phyloP scores from a whole-genome alignment of 2,329 filamentous ascomycete species.

The Zalaria sp. region DNA sequence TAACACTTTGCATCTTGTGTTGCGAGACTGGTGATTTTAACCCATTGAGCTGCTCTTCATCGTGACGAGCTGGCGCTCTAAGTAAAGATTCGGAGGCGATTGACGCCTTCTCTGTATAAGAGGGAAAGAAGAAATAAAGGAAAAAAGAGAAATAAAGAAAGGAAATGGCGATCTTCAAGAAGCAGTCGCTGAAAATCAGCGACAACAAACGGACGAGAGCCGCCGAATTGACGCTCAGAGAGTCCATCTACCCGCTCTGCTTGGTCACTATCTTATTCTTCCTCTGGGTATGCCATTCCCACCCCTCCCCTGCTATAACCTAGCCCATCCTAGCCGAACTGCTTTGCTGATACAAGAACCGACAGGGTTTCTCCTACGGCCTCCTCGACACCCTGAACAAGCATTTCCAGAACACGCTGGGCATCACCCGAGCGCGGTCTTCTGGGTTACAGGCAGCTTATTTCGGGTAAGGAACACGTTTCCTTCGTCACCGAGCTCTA shows the following conservation, averaged over 20 bases:
- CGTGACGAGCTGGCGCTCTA: too few relatives aligned
- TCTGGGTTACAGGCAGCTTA: conserved; percentile 35
- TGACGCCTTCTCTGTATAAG: too few relatives aligned
- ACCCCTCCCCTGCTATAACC: background rate
- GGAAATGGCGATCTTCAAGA: background rate
- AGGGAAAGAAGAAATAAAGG: too few relatives aligned
- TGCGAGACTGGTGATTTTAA: too few relatives aligned
- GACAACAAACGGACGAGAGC: conserved; percentile 37
- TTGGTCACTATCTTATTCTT: conserved; percentile 55
- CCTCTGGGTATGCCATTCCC: conserved; percentile 35
- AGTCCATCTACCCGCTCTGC: conserved; percentile 52
- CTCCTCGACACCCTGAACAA: conserved; percentile 41
- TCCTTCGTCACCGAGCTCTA: background rate
- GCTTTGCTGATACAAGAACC: background rate
- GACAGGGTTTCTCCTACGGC: conserved; percentile 39
- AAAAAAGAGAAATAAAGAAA: too few relatives aligned
- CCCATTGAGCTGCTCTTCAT: too few relatives aligned
- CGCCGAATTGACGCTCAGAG: conserved; percentile 49
- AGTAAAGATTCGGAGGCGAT: too few relatives aligned
- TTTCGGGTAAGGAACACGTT: conserved; percentile 19
- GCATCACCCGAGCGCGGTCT: conserved; percentile 29
- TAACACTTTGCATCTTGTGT: too few relatives aligned
- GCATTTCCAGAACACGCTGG: conserved; percentile 30
- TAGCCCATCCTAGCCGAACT: background rate
- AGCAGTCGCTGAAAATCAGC: conserved; percentile 11